Conservation (phyloP, 2,329 filamentous ascomycete genomes). For the Penicillium sclerotigenum region DNA sequence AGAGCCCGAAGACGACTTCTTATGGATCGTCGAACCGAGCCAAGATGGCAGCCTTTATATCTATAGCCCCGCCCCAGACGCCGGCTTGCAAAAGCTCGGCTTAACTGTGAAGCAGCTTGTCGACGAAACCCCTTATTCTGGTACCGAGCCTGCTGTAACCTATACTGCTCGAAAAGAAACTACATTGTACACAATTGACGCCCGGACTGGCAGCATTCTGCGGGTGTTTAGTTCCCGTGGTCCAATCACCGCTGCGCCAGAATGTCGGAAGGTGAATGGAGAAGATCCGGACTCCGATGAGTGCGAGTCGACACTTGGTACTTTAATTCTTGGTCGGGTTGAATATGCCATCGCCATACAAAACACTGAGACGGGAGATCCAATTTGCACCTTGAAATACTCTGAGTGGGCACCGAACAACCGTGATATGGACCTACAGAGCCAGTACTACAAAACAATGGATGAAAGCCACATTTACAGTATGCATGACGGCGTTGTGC, state of each 20-base stretch:
- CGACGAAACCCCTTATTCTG: conserved; percentile 76
- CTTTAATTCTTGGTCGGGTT: conserved; percentile 76
- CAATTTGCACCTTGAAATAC: conserved; percentile 85
- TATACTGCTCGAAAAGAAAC: conserved; percentile 92
- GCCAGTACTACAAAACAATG: conserved; percentile 74
- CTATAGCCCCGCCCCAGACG: conserved; percentile 64
- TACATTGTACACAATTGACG: conserved; percentile 83
- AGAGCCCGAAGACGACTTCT: conserved; percentile 70
- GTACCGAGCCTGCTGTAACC: conserved; percentile 71
- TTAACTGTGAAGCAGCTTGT: conserved; percentile 70
- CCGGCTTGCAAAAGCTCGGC: conserved; percentile 47
- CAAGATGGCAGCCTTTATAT: conserved; percentile 84
- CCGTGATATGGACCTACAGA: conserved; percentile 79
- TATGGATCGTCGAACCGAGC: conserved; percentile 94
- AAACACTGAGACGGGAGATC: conserved; percentile 66
- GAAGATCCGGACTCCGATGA: conserved; percentile 63
- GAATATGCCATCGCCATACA: conserved; percentile 89
- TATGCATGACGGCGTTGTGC: conserved; percentile 77
- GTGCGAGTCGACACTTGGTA: conserved; percentile 70
- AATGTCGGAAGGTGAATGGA: conserved; percentile 68
- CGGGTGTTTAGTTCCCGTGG: conserved; percentile 79
- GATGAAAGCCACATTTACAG: conserved; percentile 88
- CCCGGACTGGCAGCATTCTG: conserved; percentile 74
- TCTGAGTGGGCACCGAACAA: conserved; percentile 95
- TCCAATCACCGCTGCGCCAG: conserved; percentile 66